Evolutionary conservation across 495 filamentous ascomycete genomes (phyloP).

Genomic region (Penicillium flavigenum): DNA sequence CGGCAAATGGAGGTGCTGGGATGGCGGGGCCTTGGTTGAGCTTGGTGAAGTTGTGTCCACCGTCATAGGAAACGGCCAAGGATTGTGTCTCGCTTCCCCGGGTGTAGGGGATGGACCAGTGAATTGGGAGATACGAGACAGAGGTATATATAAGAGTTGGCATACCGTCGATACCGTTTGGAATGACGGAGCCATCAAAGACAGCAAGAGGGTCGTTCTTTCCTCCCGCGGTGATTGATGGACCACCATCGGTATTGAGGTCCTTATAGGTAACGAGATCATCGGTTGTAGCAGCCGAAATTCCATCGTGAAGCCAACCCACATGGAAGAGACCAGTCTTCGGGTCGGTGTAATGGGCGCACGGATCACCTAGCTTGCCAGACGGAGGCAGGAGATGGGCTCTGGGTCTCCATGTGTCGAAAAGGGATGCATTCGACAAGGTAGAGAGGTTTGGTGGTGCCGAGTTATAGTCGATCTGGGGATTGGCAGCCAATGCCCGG

Average conservation of each 20-base stretch:
- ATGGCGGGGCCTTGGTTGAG: slow-evolving; percentile 19
- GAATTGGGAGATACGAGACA: slow-evolving; percentile 25
- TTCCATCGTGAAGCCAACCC: slow-evolving; percentile 24
- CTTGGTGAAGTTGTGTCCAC: slow-evolving; percentile 25
- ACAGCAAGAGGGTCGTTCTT: slow-evolving; percentile 24
- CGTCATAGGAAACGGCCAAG: slow-evolving; percentile 21
- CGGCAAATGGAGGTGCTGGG: slow-evolving; percentile 15
- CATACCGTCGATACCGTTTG: slow-evolving; percentile 18
- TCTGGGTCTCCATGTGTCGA: slow-evolving; percentile 24
- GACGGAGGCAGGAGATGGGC: slow-evolving; percentile 21
- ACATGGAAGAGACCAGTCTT: slow-evolving; percentile 26
- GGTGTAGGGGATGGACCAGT: slow-evolving; percentile 29
- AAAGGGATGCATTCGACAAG: slow-evolving; percentile 17
- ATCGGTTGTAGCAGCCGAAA: slow-evolving; percentile 19
- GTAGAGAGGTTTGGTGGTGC: slow-evolving; percentile 24
- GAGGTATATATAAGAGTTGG: slow-evolving; percentile 27
- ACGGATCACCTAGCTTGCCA: slow-evolving; percentile 24
- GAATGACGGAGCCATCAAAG: slow-evolving; percentile 27
- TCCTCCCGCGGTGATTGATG: slow-evolving; percentile 20
- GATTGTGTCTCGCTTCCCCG: slow-evolving; percentile 25
- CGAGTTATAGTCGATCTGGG: slow-evolving; percentile 16
- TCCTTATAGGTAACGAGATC: slow-evolving; percentile 22
- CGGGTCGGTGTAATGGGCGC: slow-evolving; percentile 25
- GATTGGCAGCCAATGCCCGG: slow-evolving; percentile 1
- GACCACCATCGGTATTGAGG: slow-evolving; percentile 14